phyloP scores from a whole-genome alignment of 73 alveolate genomes.

The Paramecium caudatum region DNA sequence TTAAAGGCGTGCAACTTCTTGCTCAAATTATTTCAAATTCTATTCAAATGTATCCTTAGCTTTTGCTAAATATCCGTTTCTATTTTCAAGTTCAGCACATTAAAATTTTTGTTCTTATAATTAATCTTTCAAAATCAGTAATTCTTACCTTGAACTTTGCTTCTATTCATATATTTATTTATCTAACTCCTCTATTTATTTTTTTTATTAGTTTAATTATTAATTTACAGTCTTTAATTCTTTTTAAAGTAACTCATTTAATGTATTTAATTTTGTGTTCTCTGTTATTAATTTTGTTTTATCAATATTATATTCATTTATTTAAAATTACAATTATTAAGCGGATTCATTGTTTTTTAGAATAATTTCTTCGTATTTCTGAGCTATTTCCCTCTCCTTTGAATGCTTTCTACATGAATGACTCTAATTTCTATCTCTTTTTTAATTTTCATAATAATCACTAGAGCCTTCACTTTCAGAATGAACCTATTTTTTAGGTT shows the following conservation, averaged over 20 bases:
- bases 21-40: slow-evolving; percentile 16
- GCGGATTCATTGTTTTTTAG: slow-evolving; percentile 4
- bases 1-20: background rate
- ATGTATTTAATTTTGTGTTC: background rate
- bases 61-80: background rate
- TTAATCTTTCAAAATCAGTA: slow-evolving; percentile 21
- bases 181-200: background rate
- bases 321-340: background rate
- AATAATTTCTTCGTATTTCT: background rate
- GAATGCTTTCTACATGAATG: slow-evolving; percentile 36
- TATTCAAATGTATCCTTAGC: slow-evolving; percentile 48
- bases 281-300: slow-evolving; percentile 23
- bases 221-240: slow-evolving; percentile 25
- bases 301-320: slow-evolving; percentile 33
- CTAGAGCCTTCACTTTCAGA: slow-evolving; percentile 44
- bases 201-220: background rate
- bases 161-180: slow-evolving; percentile 43
- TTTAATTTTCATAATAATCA: background rate
- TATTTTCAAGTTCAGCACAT: slow-evolving; percentile 25
- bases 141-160: slow-evolving; percentile 4
- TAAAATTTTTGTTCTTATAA: slow-evolving; percentile 1
- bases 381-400: slow-evolving; percentile 31
- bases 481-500: background rate
- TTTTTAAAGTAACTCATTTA: background rate
- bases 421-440: background rate